phyloP scores from a whole-genome alignment of 768 basidiomycete genomes.

The Kwoniella dejecticola region DNA sequence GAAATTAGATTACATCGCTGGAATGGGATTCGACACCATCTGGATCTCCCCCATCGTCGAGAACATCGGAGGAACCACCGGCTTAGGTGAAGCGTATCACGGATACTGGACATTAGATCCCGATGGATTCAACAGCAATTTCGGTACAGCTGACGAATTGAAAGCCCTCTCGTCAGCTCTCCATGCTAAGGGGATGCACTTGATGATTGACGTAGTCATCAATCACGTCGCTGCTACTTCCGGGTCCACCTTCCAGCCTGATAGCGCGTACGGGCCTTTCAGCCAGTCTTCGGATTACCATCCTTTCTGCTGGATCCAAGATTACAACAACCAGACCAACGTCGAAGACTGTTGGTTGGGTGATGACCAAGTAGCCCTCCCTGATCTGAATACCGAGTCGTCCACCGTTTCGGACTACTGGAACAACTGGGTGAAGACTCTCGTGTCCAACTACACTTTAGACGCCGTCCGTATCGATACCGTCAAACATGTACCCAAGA shows the following conservation, averaged over 20 bases:
- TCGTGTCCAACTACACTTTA: slow-evolving; percentile 72
- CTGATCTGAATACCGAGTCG: slow-evolving; percentile 77
- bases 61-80: slow-evolving; percentile 67
- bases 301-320: slow-evolving; percentile 69
- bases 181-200: slow-evolving; percentile 75
- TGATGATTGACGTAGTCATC: slow-evolving; percentile 83
- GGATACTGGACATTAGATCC: slow-evolving; percentile 69
- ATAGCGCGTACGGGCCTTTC: slow-evolving; percentile 42
- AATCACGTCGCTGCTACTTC: slow-evolving; percentile 79
- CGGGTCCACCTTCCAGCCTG: slow-evolving; percentile 62
- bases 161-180: slow-evolving; percentile 67
- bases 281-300: slow-evolving; percentile 67
- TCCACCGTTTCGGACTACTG: slow-evolving; percentile 66
- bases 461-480: slow-evolving; percentile 80
- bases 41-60: slow-evolving; percentile 83
- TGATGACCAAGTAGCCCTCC: slow-evolving; percentile 69
- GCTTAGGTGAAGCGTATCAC: slow-evolving; percentile 64
- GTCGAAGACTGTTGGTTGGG: slow-evolving; percentile 83
- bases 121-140: slow-evolving; percentile 66
- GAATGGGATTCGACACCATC: slow-evolving; percentile 79
- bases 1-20: slow-evolving; percentile 81
- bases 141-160: slow-evolving; percentile 73
- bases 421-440: slow-evolving; percentile 67
- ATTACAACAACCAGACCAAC: slow-evolving; percentile 70
- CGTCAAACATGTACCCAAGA: slow-evolving; percentile 66